Percentiles rank a stretch among this genome's conserved stretches.
Conservation (phyloP, 2,329 filamentous ascomycete species). For the Diaporthe nobilis region DNA sequence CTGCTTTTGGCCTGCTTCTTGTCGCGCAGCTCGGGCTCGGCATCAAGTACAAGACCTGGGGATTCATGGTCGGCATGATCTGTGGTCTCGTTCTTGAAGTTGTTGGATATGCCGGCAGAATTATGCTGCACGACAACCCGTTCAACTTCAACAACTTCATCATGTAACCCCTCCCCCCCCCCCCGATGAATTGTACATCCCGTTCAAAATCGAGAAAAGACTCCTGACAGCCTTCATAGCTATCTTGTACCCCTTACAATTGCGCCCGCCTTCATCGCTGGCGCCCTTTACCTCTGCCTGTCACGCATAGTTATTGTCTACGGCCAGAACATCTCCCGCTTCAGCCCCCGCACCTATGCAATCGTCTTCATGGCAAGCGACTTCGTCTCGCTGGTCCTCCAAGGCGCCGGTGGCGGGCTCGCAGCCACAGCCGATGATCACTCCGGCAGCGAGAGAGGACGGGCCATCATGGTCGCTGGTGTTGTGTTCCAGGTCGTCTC, state of each 20-base stretch:
- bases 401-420: slow-evolving; percentile 21
- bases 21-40: background rate
- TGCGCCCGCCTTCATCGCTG: background rate
- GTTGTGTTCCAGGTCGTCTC: slow-evolving; percentile 9
- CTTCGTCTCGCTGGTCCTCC: slow-evolving; percentile 24
- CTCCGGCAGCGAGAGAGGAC: background rate
- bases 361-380: slow-evolving; percentile 26
- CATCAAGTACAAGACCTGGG: background rate
- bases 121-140: background rate
- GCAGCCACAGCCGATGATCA: slow-evolving; percentile 5
- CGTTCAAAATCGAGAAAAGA: background rate
- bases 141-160: slow-evolving; percentile 4
- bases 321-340: background rate
- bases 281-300: slow-evolving; percentile 7
- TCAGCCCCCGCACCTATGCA: slow-evolving; percentile 9
- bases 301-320: slow-evolving; percentile 2
- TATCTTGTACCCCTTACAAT: slow-evolving; percentile 11
- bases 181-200: background rate
- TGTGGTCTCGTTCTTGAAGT: slow-evolving; percentile 1
- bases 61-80: slow-evolving; percentile 7
- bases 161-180: background rate
- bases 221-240: background rate
- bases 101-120: background rate
- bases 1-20: slow-evolving; percentile 4
- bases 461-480: slow-evolving; percentile 9